A percentile compares a stretch with the other conserved stretches of the same genome.
phyloP scores from a whole-genome alignment of 2,329 filamentous ascomycete species.

The Magnaporthiopsis incrustans region DNA sequence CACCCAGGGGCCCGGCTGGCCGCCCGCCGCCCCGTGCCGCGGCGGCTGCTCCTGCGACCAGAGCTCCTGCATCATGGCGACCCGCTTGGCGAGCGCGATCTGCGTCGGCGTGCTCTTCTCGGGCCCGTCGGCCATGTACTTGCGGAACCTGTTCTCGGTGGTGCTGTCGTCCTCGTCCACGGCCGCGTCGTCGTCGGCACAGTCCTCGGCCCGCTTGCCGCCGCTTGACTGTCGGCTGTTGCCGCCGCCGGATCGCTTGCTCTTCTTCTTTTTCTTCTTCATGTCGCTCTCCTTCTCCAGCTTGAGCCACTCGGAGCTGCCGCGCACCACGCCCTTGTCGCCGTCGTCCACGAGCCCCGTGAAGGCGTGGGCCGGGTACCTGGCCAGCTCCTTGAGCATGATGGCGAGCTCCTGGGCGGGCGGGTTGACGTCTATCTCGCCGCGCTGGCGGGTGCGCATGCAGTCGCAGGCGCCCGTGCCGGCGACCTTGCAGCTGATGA shows the following conservation, averaged over 20 bases:
- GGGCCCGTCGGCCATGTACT: background rate
- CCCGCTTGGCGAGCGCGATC: slow-evolving; percentile 50
- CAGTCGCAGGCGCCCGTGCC: slow-evolving; percentile 37
- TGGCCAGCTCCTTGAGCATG: slow-evolving; percentile 48
- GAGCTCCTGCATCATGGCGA: slow-evolving; percentile 61
- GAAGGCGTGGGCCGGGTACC: slow-evolving; percentile 35
- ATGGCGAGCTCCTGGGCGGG: slow-evolving; percentile 50
- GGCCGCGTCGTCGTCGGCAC: slow-evolving; percentile 14
- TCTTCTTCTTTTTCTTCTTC: slow-evolving; percentile 1
- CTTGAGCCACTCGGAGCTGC: background rate
- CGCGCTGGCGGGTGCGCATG: slow-evolving; percentile 30
- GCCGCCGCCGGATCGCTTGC: slow-evolving; percentile 12
- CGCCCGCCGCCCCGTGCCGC: slow-evolving; percentile 14
- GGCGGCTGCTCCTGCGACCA: slow-evolving; percentile 44
- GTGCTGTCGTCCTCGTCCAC: slow-evolving; percentile 11
- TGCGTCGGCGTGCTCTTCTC: slow-evolving; percentile 29
- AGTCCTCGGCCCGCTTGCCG: slow-evolving; percentile 1
- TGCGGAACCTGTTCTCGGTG: background rate
- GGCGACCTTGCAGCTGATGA: slow-evolving; percentile 38
- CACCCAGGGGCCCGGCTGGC: slow-evolving; percentile 33
- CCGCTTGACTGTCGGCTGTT: slow-evolving; percentile 8
- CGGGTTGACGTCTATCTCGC: slow-evolving; percentile 48
- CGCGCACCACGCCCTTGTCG: slow-evolving; percentile 4
- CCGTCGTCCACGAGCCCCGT: slow-evolving; percentile 4
- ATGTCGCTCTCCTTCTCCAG: slow-evolving; percentile 7